These are phyloP conservation scores for Suillus plorans DNA, from an alignment of 768 basidiomycete species.

Conservation along the genomic window DNA sequence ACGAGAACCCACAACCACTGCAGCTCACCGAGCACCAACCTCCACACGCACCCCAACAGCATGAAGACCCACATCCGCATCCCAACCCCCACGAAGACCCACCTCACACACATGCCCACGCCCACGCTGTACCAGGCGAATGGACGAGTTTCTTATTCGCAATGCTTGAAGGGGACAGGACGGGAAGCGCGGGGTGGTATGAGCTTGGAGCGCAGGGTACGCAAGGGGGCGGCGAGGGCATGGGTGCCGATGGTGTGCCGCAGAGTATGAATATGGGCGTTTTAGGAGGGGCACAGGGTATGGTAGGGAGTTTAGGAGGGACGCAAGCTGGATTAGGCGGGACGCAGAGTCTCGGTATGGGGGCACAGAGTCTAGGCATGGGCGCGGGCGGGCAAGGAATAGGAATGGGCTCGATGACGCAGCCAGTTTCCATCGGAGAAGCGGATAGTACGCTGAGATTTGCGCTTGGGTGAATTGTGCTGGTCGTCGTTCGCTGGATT, in stretches of 20 bases:
- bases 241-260: not conserved
- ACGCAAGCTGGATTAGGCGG: not conserved
- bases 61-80: not conserved
- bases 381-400: not conserved
- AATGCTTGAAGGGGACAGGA: slow-evolving; percentile 32
- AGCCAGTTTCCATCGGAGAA: slow-evolving; percentile 19
- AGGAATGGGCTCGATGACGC: slow-evolving; percentile 6
- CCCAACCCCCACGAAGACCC: slow-evolving; percentile 5
- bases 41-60: not conserved
- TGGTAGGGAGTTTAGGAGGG: not conserved
- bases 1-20: not conserved
- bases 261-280: not conserved
- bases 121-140: slow-evolving; percentile 17
- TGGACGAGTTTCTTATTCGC: slow-evolving; percentile 35
- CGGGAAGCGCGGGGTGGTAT: slow-evolving; percentile 25
- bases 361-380: not conserved
- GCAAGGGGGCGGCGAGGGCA: not conserved
- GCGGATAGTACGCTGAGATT: slow-evolving; percentile 30
- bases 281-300: not conserved
- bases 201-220: slow-evolving; percentile 22
- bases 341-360: not conserved
- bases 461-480: slow-evolving; percentile 24
- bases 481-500: not conserved
- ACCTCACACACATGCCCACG: not conserved
- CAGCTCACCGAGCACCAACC: not conserved